Percentiles rank a stretch among this genome's conserved stretches.
These are phyloP conservation scores for Diaporthe sp. DNA, from an alignment of 2,329 filamentous ascomycete species.

Conservation along the genomic window DNA sequence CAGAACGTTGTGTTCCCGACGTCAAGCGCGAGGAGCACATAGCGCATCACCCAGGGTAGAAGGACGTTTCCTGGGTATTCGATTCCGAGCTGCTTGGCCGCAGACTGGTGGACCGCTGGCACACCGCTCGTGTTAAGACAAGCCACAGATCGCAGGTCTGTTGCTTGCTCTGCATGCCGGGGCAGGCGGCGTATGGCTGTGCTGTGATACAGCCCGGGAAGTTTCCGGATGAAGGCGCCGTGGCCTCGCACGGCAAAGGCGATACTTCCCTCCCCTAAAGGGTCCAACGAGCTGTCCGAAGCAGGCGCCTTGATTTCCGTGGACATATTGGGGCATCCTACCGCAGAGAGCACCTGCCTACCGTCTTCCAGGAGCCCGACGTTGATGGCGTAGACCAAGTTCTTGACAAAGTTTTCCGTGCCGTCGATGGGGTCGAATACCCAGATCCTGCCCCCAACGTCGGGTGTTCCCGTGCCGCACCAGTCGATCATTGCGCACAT, in stretches of 20 bases:
- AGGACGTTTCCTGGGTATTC: slow-evolving; percentile 65
- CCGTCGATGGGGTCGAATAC: slow-evolving; percentile 74
- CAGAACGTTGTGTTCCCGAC: slow-evolving; percentile 68
- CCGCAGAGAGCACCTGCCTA: slow-evolving; percentile 63
- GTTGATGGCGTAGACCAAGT: slow-evolving; percentile 71
- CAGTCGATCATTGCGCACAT: slow-evolving; percentile 69
- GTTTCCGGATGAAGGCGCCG: slow-evolving; percentile 62
- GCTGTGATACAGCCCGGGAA: slow-evolving; percentile 49
- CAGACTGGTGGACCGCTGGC: slow-evolving; percentile 60
- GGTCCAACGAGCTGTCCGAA: slow-evolving; percentile 60
- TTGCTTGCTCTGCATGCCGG: slow-evolving; percentile 45
- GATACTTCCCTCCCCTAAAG: slow-evolving; percentile 61
- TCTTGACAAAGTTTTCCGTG: slow-evolving; percentile 68
- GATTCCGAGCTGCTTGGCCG: slow-evolving; percentile 59
- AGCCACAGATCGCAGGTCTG: slow-evolving; percentile 60
- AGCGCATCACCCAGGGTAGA: slow-evolving; percentile 70
- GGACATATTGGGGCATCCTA: slow-evolving; percentile 59
- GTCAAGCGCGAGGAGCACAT: slow-evolving; percentile 66
- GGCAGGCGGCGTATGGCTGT: slow-evolving; percentile 52
- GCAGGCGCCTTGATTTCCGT: slow-evolving; percentile 56
- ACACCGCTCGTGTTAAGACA: slow-evolving; percentile 62
- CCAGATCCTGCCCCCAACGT: slow-evolving; percentile 61
- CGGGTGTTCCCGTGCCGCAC: slow-evolving; percentile 59
- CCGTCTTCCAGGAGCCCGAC: slow-evolving; percentile 66
- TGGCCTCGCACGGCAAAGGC: slow-evolving; percentile 64